These are phyloP conservation scores for Kluyveromyces wickerhamii DNA, from an alignment of 805 yeast genomes.

Conservation along the genomic window DNA sequence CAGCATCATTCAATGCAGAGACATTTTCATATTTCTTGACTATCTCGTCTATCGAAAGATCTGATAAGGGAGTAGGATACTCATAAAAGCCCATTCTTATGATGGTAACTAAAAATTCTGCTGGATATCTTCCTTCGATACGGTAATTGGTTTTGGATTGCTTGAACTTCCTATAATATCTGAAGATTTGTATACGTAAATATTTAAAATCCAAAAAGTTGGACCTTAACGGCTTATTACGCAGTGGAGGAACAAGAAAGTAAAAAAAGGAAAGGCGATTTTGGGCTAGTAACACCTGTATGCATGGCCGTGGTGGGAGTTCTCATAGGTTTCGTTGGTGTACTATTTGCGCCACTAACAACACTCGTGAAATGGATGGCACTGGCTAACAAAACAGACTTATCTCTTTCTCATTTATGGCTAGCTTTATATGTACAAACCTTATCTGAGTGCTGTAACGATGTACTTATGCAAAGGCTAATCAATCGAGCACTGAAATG, in stretches of 20 bases:
- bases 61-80: slow-evolving; percentile 15
- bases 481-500: background rate
- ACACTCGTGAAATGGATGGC: background rate
- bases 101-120: too few species aligned
- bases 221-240: background rate
- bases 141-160: too few species aligned
- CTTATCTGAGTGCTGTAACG: background rate
- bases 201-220: too few species aligned
- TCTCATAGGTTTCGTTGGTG: background rate
- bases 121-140: too few species aligned
- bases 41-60: slow-evolving; percentile 14
- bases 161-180: too few species aligned
- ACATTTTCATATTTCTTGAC: slow-evolving; percentile 12
- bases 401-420: background rate
- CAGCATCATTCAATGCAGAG: slow-evolving; percentile 8
- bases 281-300: too few species aligned
- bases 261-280: too few species aligned
- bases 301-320: background rate
- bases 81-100: slow-evolving; percentile 1
- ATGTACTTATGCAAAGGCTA: background rate
- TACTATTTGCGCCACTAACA: background rate
- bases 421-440: background rate
- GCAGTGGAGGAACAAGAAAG: background rate
- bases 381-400: background rate
- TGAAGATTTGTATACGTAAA: too few species aligned